Evolutionary conservation across 2,329 filamentous ascomycete genomes (phyloP).

Genomic region (Alternaria arbusti): DNA sequence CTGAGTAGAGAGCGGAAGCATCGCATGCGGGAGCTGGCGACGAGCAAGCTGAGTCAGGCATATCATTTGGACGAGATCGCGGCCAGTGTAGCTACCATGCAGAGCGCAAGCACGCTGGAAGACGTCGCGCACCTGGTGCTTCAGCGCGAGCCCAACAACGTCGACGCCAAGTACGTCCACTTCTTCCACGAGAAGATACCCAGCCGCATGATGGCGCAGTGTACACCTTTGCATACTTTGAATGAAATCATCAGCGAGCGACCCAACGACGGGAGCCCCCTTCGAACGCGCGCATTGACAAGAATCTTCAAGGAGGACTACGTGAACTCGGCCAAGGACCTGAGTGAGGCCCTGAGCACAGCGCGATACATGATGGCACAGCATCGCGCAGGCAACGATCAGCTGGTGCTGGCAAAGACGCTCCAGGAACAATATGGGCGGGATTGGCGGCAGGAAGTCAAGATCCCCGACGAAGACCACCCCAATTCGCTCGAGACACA

Average conservation of each 20-base stretch:
- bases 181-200: constrained; percentile 93
- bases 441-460: constrained; percentile 59
- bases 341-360: constrained; percentile 69
- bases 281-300: constrained; percentile 76
- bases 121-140: constrained; percentile 77
- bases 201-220: constrained; percentile 73
- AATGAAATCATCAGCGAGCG: constrained; percentile 70
- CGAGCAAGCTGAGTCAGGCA: constrained; percentile 76
- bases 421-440: constrained; percentile 49
- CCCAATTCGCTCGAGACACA: constrained; percentile 78
- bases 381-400: constrained; percentile 58
- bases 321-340: constrained; percentile 71
- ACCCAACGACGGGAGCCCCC: constrained; percentile 68
- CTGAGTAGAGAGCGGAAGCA: constrained; percentile 78
- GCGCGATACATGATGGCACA: constrained; percentile 61
- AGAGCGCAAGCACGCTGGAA: constrained; percentile 77
- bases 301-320: constrained; percentile 78
- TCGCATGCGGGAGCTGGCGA: constrained; percentile 80
- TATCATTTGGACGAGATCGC: constrained; percentile 85
- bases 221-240: constrained; percentile 70
- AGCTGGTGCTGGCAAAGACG: constrained; percentile 60
- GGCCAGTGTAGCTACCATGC: constrained; percentile 83
- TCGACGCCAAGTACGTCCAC: constrained; percentile 85
- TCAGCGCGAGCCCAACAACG: constrained; percentile 69
- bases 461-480: constrained; percentile 68